Percentiles rank a stretch among this genome's conserved stretches.
These are phyloP conservation scores for Globisporangium apiculatum DNA, from an alignment of 352 stramenopile genomes.

Conservation along the genomic window DNA sequence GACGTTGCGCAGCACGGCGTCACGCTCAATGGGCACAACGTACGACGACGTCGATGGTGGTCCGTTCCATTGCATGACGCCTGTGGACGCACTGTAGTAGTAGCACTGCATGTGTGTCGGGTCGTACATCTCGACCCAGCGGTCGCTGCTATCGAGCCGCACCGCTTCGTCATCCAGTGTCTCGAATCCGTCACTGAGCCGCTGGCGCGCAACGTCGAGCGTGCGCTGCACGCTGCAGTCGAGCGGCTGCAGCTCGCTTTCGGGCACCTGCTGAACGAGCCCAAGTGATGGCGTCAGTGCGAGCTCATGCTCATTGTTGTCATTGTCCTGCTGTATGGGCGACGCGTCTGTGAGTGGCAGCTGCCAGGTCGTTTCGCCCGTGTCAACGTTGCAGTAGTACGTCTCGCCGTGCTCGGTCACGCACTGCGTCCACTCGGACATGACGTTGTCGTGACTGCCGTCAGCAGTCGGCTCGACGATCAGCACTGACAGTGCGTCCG, in stretches of 20 bases:
- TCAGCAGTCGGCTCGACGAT: slow-evolving; percentile 1
- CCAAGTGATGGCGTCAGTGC: background rate
- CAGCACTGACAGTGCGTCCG: slow-evolving; percentile 6
- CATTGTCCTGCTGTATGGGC: background rate
- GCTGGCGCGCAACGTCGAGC: slow-evolving; percentile 19
- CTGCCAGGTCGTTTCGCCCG: slow-evolving; percentile 38
- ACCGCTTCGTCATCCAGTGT: slow-evolving; percentile 23
- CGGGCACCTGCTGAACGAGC: slow-evolving; percentile 16
- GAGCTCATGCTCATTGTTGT: background rate
- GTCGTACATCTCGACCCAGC: slow-evolving; percentile 56
- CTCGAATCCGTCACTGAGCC: slow-evolving; percentile 18
- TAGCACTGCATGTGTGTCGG: slow-evolving; percentile 33
- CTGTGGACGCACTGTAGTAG: slow-evolving; percentile 36
- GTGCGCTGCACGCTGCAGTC: slow-evolving; percentile 19
- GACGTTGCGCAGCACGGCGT: slow-evolving; percentile 32
- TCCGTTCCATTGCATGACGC: slow-evolving; percentile 36
- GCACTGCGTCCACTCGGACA: slow-evolving; percentile 29
- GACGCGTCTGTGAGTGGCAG: slow-evolving; percentile 11
- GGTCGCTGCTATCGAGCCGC: slow-evolving; percentile 15
- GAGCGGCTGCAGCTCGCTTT: slow-evolving; percentile 17
- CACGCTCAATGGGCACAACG: slow-evolving; percentile 27
- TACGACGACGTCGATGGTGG: slow-evolving; percentile 15
- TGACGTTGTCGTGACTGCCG: background rate
- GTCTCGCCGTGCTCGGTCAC: slow-evolving; percentile 29
- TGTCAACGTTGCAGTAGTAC: slow-evolving; percentile 38